Percentiles rank a stretch among this genome's conserved stretches.
These are phyloP conservation scores for Myriosclerotinia scirpicola DNA, from an alignment of 2,329 filamentous ascomycete genomes.

Conservation along the genomic window DNA sequence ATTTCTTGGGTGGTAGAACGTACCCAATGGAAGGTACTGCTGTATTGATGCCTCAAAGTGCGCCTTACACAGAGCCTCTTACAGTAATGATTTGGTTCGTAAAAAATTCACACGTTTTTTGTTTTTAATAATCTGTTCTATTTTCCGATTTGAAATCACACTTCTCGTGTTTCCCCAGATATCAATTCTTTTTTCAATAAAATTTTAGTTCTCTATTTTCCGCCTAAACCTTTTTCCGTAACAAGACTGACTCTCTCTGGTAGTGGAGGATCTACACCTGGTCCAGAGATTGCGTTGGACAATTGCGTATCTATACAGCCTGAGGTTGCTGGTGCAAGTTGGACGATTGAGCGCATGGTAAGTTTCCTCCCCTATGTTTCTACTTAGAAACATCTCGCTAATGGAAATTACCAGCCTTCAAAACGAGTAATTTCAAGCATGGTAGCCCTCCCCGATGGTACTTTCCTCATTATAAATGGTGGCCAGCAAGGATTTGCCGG, in stretches of 20 bases:
- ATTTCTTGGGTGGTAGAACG: conserved; percentile 59
- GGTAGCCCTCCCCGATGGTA: conserved; percentile 62
- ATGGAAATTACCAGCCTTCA: conserved; percentile 45
- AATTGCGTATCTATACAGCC: conserved; percentile 65
- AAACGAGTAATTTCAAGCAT: conserved; percentile 63
- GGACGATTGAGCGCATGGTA: conserved; percentile 65
- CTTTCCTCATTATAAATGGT: conserved; percentile 63
- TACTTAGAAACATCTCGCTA: neutral
- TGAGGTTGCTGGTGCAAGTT: conserved; percentile 54
- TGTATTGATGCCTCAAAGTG: conserved; percentile 61
- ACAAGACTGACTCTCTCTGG: too few relatives aligned
- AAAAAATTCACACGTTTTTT: too few relatives aligned
- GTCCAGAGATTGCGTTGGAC: conserved; percentile 56
- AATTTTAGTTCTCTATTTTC: too few relatives aligned
- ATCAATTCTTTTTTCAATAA: too few relatives aligned
- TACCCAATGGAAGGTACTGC: conserved; percentile 65
- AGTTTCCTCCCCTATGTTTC: neutral
- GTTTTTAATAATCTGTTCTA: too few relatives aligned
- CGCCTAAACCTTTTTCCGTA: too few relatives aligned
- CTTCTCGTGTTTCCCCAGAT: too few relatives aligned
- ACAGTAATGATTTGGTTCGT: conserved; percentile 56
- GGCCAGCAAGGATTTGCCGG: conserved; percentile 60
- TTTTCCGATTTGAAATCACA: too few relatives aligned
- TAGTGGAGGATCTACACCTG: conserved; percentile 57
- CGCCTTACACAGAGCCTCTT: conserved; percentile 60